Conservation (phyloP, 768 basidiomycete species). For the Fistulinella prunicolor region DNA sequence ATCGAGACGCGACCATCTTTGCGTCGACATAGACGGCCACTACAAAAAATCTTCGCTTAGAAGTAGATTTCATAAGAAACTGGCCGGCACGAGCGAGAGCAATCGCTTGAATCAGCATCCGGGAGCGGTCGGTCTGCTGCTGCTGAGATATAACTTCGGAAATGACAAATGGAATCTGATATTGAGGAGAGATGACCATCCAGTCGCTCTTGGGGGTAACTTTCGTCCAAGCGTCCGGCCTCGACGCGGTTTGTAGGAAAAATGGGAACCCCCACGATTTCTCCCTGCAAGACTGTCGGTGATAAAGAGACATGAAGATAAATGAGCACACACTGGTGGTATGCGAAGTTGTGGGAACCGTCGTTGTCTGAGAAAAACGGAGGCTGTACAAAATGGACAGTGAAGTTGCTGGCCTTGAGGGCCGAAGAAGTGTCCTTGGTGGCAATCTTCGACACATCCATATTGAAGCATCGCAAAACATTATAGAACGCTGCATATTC, state of each 20-base stretch:
- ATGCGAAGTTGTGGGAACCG: neutral
- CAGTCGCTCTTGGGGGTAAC: conserved; percentile 4
- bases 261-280: conserved; percentile 10
- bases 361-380: conserved; percentile 3
- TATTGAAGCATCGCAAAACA: conserved; percentile 1
- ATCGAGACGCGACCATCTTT: conserved; percentile 1
- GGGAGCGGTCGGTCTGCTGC: neutral
- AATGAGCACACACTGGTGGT: neutral
- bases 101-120: conserved; percentile 18
- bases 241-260: neutral
- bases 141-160: conserved; percentile 4
- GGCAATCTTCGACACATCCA: neutral
- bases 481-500: conserved; percentile 9
- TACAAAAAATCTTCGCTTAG: conserved; percentile 7
- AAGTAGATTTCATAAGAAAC: neutral
- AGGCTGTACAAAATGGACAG: conserved; percentile 9
- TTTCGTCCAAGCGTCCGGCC: neutral
- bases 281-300: neutral
- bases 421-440: neutral
- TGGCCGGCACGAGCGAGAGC: neutral
- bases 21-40: conserved; percentile 10
- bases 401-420: conserved; percentile 13
- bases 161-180: conserved; percentile 8
- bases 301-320: neutral
- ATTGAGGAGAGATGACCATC: neutral